Evolutionary conservation across 2,329 filamentous ascomycete species (phyloP), one percentile per base, ranked within the genome.

Genomic region (Botryotinia globosa): DNA sequence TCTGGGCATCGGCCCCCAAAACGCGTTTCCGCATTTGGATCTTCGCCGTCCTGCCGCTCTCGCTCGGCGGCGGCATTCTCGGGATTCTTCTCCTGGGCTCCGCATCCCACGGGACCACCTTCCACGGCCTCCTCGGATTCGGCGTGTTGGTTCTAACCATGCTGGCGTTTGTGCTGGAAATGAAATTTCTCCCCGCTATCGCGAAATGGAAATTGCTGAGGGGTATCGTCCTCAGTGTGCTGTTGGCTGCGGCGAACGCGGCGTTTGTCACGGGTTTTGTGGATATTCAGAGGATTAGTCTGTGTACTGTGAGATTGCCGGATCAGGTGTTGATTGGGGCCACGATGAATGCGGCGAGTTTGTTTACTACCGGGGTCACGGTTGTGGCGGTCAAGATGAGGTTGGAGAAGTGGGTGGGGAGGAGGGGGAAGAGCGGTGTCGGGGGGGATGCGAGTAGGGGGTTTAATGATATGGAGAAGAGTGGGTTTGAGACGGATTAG

Each of bases 241-340:
- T 71, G 14, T 9, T 71, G 1, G 42, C 10, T 0, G n/a, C 18
- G 0, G 34, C 61, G 0, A 67, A 45, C 18, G 14, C 29, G 1
- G n/a, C 64, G 4, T 67, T 71, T 20, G 62, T 71, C 1, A 67
- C 69, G 29, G 69, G 69, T 1, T 56, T 71, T 8, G 39, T 29
- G 1, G 69, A 71, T 71, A 58, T 71, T 34, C 69, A 67, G 25
- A 20, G 61, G 2, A 66, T 71, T 42, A 71, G 61, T 58, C n/a
- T 71, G 37, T 71, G 69, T 22, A 71, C 69, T 25, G 69, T 71
- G 2, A 29, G 37, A 16, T 18, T 71, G n/a, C 69, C 69, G 14
- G 69, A 71, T 67, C 14, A 22, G 48, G 29, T 71, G 22, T 25
- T 71, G 69, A 45, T 71, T 42, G 62, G 37, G 5, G 61, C 39